A percentile compares a stretch with the other conserved stretches of the same genome.
phyloP scores from a whole-genome alignment of 2,329 filamentous ascomycete genomes.

The Tricladium varicosporioides region DNA sequence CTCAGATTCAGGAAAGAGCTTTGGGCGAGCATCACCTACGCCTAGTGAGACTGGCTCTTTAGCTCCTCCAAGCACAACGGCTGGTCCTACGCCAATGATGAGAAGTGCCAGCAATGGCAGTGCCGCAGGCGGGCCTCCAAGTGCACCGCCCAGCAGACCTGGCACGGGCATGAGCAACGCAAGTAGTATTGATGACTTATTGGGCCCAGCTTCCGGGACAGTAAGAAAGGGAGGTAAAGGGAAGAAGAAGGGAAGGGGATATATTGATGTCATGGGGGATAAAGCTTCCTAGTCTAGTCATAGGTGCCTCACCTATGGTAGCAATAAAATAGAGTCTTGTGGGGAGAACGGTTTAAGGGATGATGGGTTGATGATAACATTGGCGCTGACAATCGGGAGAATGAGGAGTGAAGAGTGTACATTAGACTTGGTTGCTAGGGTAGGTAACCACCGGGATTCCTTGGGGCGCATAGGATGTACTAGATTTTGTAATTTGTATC shows the following conservation, averaged over 20 bases:
- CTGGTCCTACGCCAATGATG: slow-evolving; percentile 18
- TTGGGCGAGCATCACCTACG: slow-evolving; percentile 10
- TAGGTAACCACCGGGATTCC: no score
- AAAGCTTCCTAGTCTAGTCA: slow-evolving; percentile 13
- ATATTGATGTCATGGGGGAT: slow-evolving; percentile 87
- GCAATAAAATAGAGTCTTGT: not conserved
- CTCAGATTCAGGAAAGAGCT: slow-evolving; percentile 32
- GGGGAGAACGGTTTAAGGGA: not conserved
- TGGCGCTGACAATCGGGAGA: no score
- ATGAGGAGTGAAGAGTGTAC: not conserved
- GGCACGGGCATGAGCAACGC: slow-evolving; percentile 83
- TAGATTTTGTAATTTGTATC: no score
- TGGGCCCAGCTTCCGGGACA: slow-evolving; percentile 70
- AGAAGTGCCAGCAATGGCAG: slow-evolving; percentile 26
- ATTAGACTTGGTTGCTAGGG: not conserved
- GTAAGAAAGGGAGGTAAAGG: slow-evolving; percentile 63
- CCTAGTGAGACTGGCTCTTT: not conserved
- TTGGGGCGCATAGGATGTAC: no score
- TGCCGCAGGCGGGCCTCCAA: slow-evolving; percentile 24
- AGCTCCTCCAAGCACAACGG: slow-evolving; percentile 14
- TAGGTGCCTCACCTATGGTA: not conserved
- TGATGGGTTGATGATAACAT: no score
- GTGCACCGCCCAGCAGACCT: slow-evolving; percentile 62
- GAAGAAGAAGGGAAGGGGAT: slow-evolving; percentile 78
- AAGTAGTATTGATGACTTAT: slow-evolving; percentile 91